phyloP scores from a whole-genome alignment of 768 basidiomycete genomes.

The Panellus pusillus region DNA sequence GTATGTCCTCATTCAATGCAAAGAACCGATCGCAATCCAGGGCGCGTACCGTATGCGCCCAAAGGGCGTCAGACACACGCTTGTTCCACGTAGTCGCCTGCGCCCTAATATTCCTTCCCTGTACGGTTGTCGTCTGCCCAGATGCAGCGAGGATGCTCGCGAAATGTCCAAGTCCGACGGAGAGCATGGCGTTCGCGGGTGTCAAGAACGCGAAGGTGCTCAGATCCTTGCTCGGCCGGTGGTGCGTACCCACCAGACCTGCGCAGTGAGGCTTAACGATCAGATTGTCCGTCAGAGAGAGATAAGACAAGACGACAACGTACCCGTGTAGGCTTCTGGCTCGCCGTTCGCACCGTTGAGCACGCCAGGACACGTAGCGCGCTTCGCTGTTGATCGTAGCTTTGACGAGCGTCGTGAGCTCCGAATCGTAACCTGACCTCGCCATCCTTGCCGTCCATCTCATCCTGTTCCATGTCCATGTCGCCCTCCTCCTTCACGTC shows the following conservation, averaged over 20 bases:
- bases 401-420: conserved; percentile 67
- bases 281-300: conserved; percentile 38
- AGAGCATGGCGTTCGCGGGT: conserved; percentile 82
- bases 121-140: conserved; percentile 35
- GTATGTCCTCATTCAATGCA: no score
- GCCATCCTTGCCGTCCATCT: no score
- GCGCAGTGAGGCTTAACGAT: conserved; percentile 13
- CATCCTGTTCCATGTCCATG: no score
- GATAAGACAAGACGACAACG: neutral
- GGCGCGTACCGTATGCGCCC: conserved; percentile 51
- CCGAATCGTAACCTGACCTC: no score
- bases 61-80: conserved; percentile 59
- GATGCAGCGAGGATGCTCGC: conserved; percentile 47
- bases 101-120: conserved; percentile 47
- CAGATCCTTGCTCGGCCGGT: conserved; percentile 76
- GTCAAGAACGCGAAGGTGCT: conserved; percentile 73
- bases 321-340: conserved; percentile 70
- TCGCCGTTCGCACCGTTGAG: conserved; percentile 72
- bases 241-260: conserved; percentile 68
- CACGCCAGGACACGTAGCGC: conserved; percentile 62
- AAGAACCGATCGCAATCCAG: no score
- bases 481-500: no score
- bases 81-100: conserved; percentile 59
- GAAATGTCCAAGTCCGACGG: conserved; percentile 65
- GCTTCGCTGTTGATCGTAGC: conserved; percentile 84